Conservation (phyloP, 306 rosid genomes). For the Vigna unguiculata region DNA sequence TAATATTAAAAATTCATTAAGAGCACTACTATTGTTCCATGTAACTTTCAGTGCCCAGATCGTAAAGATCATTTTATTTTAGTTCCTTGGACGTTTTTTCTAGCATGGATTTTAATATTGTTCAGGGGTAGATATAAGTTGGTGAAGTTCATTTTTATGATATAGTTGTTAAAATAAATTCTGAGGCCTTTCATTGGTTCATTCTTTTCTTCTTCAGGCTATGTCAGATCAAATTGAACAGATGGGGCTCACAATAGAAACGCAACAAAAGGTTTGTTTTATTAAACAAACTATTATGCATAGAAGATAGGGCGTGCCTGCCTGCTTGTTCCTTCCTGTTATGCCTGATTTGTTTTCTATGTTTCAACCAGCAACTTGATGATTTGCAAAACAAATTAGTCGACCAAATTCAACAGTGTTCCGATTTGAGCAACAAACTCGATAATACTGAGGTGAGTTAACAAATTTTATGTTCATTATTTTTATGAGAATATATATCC, state of each 20-base stretch:
- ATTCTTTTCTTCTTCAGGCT: constrained; percentile 58
- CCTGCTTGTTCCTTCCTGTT: neutral
- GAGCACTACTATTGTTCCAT: neutral
- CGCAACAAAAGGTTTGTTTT: constrained; percentile 77
- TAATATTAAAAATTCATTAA: neutral
- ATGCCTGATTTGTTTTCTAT: constrained; percentile 24
- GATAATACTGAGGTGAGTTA: constrained; percentile 81
- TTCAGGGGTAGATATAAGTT: neutral
- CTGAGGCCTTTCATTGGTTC: constrained; percentile 3
- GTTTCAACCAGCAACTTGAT: constrained; percentile 68
- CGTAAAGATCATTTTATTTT: neutral
- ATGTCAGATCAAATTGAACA: constrained; percentile 97
- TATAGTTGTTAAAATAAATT: constrained; percentile 1
- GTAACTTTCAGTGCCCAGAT: neutral
- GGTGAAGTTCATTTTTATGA: constrained; percentile 1
- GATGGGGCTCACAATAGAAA: constrained; percentile 74
- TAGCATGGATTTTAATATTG: neutral
- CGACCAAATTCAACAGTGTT: constrained; percentile 73
- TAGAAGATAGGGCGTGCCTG: neutral
- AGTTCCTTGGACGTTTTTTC: neutral
- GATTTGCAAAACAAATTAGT: constrained; percentile 70
- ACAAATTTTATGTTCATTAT: constrained; percentile 5
- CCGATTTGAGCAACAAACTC: constrained; percentile 76
- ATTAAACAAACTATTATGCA: neutral
- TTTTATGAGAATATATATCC: neutral